Evolutionary conservation across 495 filamentous ascomycete species (phyloP), one percentile per base, ranked within the genome.

Genomic region (Antarctomyces pellizariae): DNA sequence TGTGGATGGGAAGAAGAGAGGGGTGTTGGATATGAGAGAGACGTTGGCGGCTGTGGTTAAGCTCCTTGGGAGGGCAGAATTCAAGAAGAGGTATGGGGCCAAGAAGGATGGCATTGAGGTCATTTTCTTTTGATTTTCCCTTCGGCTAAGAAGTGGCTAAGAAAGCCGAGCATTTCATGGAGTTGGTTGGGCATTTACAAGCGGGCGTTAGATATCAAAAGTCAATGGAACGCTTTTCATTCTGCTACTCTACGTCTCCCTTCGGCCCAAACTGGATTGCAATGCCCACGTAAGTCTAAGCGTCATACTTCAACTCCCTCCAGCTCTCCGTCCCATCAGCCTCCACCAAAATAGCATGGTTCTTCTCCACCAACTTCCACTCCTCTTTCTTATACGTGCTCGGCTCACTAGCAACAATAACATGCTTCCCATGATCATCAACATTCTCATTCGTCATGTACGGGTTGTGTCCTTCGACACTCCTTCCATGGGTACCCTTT

Each of bases 11-110:
- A 97, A 97, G 56, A 80, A 89, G 52, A 60, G 82, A 24, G 75
- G 76, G 3, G 68, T 95, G 28, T 66, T 89, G 38, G 89, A 95
- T 34, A 90, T 92, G 75, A 73, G 70, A 37, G 86, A 97, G 29
- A 79, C 73, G 2, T 70, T 75, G 47, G 46, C 75, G 29, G 75
- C 82, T 1, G 56, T 91, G 13, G 52, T 75, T 18, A 54, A 62
- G 34, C 56, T 82, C 32, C 56, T 92, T 2, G 62, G 65, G 18
- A 58, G 62, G 20, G 42, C 53, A 7, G 69, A 76, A 35, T 53
- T 90, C 32, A 75, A 71, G 41, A 60, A 66, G 26, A 64, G 65
- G 21, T 89, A 77, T 39, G 57, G 49, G 2, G 50, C 51, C 31
- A 42, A 40, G 26, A 46, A 54, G 29, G 46, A 54, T 17, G 47